Percentiles rank a stretch among this genome's conserved stretches.
phyloP scores from a whole-genome alignment of 805 yeast genomes.

The Candida stauntonica region DNA sequence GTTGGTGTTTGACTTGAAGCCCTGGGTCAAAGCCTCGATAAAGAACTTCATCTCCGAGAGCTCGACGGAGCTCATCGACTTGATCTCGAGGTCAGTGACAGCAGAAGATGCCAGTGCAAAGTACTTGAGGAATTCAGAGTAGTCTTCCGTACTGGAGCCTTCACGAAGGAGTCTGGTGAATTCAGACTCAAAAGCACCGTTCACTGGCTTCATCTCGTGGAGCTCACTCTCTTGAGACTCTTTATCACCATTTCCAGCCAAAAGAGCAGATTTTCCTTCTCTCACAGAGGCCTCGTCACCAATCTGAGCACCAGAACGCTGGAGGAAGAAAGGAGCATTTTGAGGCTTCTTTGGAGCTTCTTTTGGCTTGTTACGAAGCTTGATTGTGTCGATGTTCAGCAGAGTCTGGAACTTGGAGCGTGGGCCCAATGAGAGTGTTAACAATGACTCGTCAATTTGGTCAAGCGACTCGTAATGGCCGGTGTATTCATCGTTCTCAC shows the following conservation, averaged over 20 bases:
- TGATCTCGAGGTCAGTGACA: conserved; percentile 76
- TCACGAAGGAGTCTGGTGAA: conserved; percentile 65
- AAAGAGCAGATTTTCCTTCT: conserved; percentile 30
- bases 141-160: conserved; percentile 37
- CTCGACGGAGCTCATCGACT: conserved; percentile 63
- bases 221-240: conserved; percentile 7
- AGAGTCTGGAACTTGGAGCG: conserved; percentile 75
- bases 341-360: conserved; percentile 86
- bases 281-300: conserved; percentile 59
- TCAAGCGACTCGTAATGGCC: conserved; percentile 47
- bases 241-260: conserved; percentile 11
- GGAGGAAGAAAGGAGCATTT: conserved; percentile 76
- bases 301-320: conserved; percentile 57
- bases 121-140: conserved; percentile 46
- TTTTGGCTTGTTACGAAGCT: conserved; percentile 80
- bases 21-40: conserved; percentile 60
- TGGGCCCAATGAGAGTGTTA: conserved; percentile 76
- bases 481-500: conserved; percentile 26
- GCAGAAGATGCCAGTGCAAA: conserved; percentile 69
- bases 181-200: conserved; percentile 60
- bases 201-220: conserved; percentile 27
- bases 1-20: conserved; percentile 51
- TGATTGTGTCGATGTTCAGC: conserved; percentile 77
- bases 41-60: conserved; percentile 61
- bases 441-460: conserved; percentile 57